Base-by-base conservation (phyloP, 768 basidiomycete species). In the Leccinum imitatum region DNA sequence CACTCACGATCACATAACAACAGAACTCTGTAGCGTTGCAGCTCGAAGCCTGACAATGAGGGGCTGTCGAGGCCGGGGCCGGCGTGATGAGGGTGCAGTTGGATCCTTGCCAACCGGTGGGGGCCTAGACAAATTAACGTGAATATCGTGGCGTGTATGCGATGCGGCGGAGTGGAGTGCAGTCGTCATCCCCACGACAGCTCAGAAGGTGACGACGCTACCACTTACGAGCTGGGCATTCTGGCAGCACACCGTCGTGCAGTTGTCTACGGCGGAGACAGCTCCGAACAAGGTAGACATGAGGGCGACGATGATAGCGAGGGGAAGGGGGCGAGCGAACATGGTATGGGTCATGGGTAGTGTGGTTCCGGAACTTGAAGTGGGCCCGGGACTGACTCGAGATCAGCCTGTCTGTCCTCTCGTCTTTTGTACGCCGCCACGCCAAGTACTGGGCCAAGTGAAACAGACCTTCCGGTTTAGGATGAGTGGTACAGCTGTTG, bases 21-120 rank as follows among this genome's bases (percentile, higher is more conserved):
- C 62, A 63, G 19, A 63, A 13, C 23, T 63, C 53, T n/a, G 25
- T 58, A 35, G 50, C 25, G 10, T 37, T 4, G 37, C 62, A 59
- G 6, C 6, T 31, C 3, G 37, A n/a, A 23, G 37, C 4, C 39
- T 5, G 17, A 0, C 17, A 41, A n/a, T 41, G 17, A 35, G 35
- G 35, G 13, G 35, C 35, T 41, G 39, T n/a, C 17, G 39, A 41
- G 39, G 39, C 17, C 17, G 39, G 39, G 8, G 39, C 8, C 39
- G n/a, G 41, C 9, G 9, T 3, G 5, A 55, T 4, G 30, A 10
- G 0, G 37, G n/a, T 60, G n/a, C 63, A 64, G 21, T 2, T 2
- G 6, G 21, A 2, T 6, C 54, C 58, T 30, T 53, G 21, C 19
- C 15, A 63, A 27, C 63, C 53, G 9, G n/a, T 55, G 23, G 54